phyloP scores from a whole-genome alignment of 805 yeast species.

The Saccharomycopsis sp. region DNA sequence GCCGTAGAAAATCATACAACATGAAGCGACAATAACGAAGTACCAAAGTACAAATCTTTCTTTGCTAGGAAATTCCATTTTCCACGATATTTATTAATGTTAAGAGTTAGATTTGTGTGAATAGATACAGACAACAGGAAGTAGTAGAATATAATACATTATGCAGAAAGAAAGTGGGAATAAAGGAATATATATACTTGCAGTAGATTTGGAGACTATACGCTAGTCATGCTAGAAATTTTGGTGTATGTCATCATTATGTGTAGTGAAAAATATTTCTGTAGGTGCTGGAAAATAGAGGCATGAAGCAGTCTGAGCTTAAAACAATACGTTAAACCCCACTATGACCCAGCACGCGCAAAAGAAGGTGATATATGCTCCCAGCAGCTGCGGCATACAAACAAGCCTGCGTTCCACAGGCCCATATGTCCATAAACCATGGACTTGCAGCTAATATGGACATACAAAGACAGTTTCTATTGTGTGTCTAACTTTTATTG shows the following conservation, averaged over 20 bases:
- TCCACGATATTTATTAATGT: not conserved
- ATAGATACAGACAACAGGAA: too few species aligned
- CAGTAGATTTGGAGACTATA: not conserved
- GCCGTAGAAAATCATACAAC: constrained; percentile 25
- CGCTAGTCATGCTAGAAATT: not conserved
- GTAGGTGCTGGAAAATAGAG: not conserved
- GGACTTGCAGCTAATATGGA: not conserved
- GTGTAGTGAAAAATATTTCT: not conserved
- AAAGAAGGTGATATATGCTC: not conserved
- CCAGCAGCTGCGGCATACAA: not conserved
- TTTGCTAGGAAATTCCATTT: constrained; percentile 6
- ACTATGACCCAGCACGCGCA: not conserved
- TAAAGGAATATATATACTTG: not conserved
- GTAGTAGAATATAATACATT: too few species aligned
- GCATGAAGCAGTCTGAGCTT: not conserved
- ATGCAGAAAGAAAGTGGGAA: not conserved
- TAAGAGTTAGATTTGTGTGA: too few species aligned
- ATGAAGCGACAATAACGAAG: constrained; percentile 22
- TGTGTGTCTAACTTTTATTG: not conserved
- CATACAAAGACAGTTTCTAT: not conserved
- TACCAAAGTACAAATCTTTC: constrained; percentile 20
- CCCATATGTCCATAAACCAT: not conserved
- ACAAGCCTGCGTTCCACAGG: not conserved
- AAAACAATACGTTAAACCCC: not conserved
- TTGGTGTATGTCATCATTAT: not conserved